phyloP scores from a whole-genome alignment of 2,329 filamentous ascomycete species.

The Colletotrichum spinosum region DNA sequence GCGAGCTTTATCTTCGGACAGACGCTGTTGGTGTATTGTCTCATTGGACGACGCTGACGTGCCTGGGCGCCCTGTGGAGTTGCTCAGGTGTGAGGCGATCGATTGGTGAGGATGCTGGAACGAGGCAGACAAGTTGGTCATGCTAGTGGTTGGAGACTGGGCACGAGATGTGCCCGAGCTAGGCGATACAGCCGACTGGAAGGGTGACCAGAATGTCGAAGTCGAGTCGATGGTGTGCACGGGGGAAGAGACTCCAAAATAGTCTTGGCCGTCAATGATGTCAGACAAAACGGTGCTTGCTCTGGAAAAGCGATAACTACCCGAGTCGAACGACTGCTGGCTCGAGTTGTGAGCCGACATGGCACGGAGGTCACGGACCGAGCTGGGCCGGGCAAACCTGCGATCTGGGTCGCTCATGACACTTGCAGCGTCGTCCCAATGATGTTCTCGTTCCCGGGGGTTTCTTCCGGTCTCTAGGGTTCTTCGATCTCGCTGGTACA shows the following conservation, averaged over 20 bases:
- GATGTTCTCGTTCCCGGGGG: conserved; percentile 58
- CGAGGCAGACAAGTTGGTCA: conserved; percentile 66
- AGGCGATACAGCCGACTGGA: conserved; percentile 76
- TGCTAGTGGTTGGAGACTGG: conserved; percentile 72
- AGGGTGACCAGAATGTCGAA: conserved; percentile 90
- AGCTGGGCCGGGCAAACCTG: conserved; percentile 61
- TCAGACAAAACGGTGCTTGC: conserved; percentile 71
- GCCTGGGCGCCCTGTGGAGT: conserved; percentile 67
- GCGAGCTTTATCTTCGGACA: conserved; percentile 77
- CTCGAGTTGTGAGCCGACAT: conserved; percentile 73
- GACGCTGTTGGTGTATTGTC: conserved; percentile 71
- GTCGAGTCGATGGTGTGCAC: conserved; percentile 79
- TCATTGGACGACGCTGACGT: conserved; percentile 77
- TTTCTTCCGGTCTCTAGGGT: conserved; percentile 61
- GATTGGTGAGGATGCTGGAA: conserved; percentile 57
- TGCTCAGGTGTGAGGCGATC: conserved; percentile 58
- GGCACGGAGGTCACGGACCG: conserved; percentile 68
- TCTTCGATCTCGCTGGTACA: conserved; percentile 83
- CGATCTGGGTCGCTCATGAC: conserved; percentile 67
- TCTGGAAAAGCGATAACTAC: conserved; percentile 70
- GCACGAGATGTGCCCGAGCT: conserved; percentile 69
- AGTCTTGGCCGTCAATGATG: conserved; percentile 76
- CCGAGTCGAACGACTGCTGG: conserved; percentile 77
- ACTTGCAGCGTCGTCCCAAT: conserved; percentile 65
- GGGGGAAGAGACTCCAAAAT: conserved; percentile 76